Base-by-base conservation (phyloP, 306 rosid genomes). In the Quercus robur region DNA sequence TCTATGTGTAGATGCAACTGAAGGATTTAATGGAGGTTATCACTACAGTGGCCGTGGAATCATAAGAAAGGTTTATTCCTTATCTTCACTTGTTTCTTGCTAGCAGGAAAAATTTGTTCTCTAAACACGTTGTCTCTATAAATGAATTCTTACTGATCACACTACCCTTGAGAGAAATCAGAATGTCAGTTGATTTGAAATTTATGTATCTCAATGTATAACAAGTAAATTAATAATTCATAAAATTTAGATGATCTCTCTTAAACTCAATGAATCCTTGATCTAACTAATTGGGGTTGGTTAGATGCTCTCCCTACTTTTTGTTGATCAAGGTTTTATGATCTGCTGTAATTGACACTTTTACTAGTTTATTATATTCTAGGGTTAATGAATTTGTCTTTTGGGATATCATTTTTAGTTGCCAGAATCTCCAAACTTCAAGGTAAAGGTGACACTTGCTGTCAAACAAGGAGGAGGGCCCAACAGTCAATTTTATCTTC, bases 11-110 rank as follows among this genome's bases (percentile, higher is more conserved):
- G 92, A 88, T 77, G 89, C 90, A 46, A 77, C 85, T 4, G 4
- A 19, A 18, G 92, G 92, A n/a, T 79, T 75, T 59, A 83, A 86
- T 49, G 92, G 92, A 11, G 92, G 92, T 62, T 88, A 88, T 74
- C 92, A 84, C 80, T 88, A 86, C 18, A 23, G 19, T n/a, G 77
- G 89, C 3, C 86, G 85, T 52, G 92, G 92, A 73, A 70, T 88
- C 81, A 84, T 83, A 81, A 86, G 77, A 76, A 82, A 85, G 89
- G 92, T 88, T 28, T 6, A 28, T 73, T 80, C 62, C 23, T 74
- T 71, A 2, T 26, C 21, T 64, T 66, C 52, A 15, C 12, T 82
- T 85, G 19, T 61, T 33, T 46, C 63, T 46, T 33, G 5, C 74
- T 30, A 8, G 59, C 25, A 51, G 5, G n/a, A 23, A 20, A 54